These are phyloP conservation scores for Aspergillus fumigatiaffinis DNA, from an alignment of 2,329 filamentous ascomycete genomes.

Conservation along the genomic window DNA sequence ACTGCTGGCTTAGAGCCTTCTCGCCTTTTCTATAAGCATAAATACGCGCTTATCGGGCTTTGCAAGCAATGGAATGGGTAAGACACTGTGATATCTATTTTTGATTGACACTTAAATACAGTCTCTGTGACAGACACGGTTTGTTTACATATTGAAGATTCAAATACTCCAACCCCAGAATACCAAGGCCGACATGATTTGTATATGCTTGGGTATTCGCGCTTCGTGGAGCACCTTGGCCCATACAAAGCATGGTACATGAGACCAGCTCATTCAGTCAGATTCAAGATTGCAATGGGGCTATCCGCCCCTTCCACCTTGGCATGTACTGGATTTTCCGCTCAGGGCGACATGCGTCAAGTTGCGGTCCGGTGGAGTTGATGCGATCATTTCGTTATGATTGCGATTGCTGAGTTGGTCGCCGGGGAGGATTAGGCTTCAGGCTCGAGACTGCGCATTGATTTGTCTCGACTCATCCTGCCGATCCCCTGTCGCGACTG, in stretches of 20 bases:
- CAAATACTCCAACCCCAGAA: too few relatives aligned
- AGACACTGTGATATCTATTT: too few relatives aligned
- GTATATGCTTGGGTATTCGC: constrained; percentile 6
- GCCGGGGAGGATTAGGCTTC: neutral
- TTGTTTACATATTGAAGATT: neutral
- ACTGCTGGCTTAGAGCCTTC: too few relatives aligned
- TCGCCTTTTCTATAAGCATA: too few relatives aligned
- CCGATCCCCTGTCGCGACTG: constrained; percentile 1
- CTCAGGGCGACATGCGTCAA: neutral
- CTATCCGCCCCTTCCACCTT: neutral
- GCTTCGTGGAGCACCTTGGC: neutral
- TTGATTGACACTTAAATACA: neutral
- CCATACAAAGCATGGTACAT: neutral
- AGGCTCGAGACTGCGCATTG: neutral
- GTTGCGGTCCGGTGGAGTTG: neutral
- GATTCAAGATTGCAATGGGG: neutral
- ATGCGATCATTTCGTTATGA: neutral
- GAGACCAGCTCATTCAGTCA: constrained; percentile 10
- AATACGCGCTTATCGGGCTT: too few relatives aligned
- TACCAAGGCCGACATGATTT: neutral
- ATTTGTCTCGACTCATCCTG: neutral
- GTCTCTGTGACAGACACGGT: neutral
- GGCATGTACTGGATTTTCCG: neutral
- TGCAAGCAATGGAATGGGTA: too few relatives aligned
- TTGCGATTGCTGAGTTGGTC: neutral